Evolutionary conservation across 1,284 basidiomycete genomes (phyloP), one percentile per base, ranked within the genome.

Genomic region (Rhodotorula sp.): DNA sequence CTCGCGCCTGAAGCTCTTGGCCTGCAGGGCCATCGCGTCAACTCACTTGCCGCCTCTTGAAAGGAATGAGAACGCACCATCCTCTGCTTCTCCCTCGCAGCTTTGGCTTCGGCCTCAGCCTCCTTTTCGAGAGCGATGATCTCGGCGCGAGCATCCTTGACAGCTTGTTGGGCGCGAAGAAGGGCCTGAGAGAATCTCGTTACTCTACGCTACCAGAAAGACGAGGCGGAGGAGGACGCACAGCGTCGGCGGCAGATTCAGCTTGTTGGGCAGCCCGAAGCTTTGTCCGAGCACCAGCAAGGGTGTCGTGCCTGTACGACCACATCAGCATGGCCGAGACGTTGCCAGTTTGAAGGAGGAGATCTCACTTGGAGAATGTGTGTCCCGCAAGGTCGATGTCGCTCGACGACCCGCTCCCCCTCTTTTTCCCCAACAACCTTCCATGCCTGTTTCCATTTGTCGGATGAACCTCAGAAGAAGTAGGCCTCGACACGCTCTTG

Each of bases 101-200:
- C 17, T 29, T n/a, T 59, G 15, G 49, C 51, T 22, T 66, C 65
- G 24, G 32, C n/a, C 54, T 62, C 54, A 24, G 65, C 65, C 48
- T 66, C 65, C 22, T 24, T 20, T 49, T 66, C 65, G 34, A 66
- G 55, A 36, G 46, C n/a, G 34, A 34, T 39, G 17, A 66, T 66
- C 59, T 66, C 65, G 10, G 48, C 34, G 36, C 39, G 54, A 3
- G 65, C 65, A 1, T 56, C 65, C 30, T 51, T 52, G 11, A 61
- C 59, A 7, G 65, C 59, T 2, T 30, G 17, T 7, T 59, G 39
- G 7, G 59, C 54, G 34, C 36, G 46, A n/a, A 51, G 49, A 24
- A 66, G 36, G 17, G 65, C 65, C 65, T 66, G 56, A 3, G 13
- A 15, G 11, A 17, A 44, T 10, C 11, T 44, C 7, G 7, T 44